phyloP scores from a whole-genome alignment of 179 eudicot species.

The Gypsophila paniculata region DNA sequence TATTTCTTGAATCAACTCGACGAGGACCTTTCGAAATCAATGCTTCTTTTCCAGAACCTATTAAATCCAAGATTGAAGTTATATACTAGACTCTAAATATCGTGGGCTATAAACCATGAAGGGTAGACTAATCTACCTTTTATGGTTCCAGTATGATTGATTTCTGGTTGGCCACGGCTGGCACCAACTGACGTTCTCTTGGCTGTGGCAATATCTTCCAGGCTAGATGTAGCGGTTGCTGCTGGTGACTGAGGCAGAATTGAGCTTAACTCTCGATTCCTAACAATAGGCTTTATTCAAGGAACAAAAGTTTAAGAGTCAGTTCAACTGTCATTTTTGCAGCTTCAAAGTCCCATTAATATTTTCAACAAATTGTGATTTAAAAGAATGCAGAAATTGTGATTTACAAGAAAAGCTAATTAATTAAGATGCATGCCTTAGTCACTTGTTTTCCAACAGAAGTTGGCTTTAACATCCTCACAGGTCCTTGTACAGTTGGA shows the following conservation, averaged over 20 bases:
- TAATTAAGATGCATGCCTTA: conserved; percentile 38
- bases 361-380: neutral
- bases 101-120: neutral
- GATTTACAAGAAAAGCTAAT: neutral
- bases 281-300: conserved; percentile 33
- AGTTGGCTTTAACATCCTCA: conserved; percentile 37
- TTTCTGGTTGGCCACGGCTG: conserved; percentile 41
- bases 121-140: conserved; percentile 25
- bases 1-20: conserved; percentile 38
- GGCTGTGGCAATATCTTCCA: conserved; percentile 29
- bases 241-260: conserved; percentile 36
- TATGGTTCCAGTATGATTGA: conserved; percentile 35
- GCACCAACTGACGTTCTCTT: conserved; percentile 48
- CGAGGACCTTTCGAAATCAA: conserved; percentile 27
- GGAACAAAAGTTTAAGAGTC: conserved; percentile 22
- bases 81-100: conserved; percentile 2
- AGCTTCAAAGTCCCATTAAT: neutral
- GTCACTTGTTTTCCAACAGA: conserved; percentile 35
- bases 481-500: conserved; percentile 34
- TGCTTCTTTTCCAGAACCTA: conserved; percentile 39
- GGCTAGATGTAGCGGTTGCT: conserved; percentile 29
- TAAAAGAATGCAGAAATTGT: conserved; percentile 10
- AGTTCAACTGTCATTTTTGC: conserved; percentile 16
- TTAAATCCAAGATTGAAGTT: conserved; percentile 15
- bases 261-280: conserved; percentile 35